Conservation (phyloP, 106 monocot genomes). For the Vanilla planifolia region DNA sequence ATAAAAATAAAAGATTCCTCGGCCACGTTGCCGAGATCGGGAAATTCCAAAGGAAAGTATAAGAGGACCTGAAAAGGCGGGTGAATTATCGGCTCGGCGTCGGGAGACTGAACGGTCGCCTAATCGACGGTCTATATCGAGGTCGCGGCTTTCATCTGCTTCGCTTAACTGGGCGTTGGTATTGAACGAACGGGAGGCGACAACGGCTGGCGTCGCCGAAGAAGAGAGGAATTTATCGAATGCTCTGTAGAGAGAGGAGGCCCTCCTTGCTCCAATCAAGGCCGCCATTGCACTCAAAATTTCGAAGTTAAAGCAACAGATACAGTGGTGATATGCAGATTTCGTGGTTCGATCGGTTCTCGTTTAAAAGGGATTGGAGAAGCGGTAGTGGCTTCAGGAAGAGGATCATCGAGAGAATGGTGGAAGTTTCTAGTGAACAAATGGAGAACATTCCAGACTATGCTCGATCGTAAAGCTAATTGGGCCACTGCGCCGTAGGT, state of each 20-base stretch:
- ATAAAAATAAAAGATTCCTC: not conserved
- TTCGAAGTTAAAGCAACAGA: too few species aligned
- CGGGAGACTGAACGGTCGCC: not conserved
- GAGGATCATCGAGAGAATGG: too few species aligned
- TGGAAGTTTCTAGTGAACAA: too few species aligned
- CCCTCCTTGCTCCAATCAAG: constrained; percentile 17
- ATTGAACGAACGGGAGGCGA: constrained; percentile 15
- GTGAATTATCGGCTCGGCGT: constrained; percentile 11
- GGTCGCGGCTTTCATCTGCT: constrained; percentile 14
- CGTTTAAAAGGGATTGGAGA: too few species aligned
- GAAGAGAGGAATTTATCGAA: constrained; percentile 7
- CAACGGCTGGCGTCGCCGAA: not conserved
- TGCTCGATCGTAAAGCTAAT: too few species aligned
- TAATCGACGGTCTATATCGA: constrained; percentile 10
- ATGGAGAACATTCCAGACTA: too few species aligned
- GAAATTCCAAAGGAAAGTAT: not conserved
- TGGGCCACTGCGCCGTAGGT: too few species aligned
- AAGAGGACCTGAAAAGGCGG: constrained; percentile 31
- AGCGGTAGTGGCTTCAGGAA: too few species aligned
- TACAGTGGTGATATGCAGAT: too few species aligned
- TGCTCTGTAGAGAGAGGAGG: constrained; percentile 3
- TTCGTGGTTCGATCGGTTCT: too few species aligned
- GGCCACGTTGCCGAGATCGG: not conserved
- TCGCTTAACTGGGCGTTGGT: constrained; percentile 22
- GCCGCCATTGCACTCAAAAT: too few species aligned